A percentile compares a stretch with the other conserved stretches of the same genome.
These are phyloP conservation scores for Angomonas ambiguus DNA, from an alignment of 208 protist genomes.

Conservation along the genomic window DNA sequence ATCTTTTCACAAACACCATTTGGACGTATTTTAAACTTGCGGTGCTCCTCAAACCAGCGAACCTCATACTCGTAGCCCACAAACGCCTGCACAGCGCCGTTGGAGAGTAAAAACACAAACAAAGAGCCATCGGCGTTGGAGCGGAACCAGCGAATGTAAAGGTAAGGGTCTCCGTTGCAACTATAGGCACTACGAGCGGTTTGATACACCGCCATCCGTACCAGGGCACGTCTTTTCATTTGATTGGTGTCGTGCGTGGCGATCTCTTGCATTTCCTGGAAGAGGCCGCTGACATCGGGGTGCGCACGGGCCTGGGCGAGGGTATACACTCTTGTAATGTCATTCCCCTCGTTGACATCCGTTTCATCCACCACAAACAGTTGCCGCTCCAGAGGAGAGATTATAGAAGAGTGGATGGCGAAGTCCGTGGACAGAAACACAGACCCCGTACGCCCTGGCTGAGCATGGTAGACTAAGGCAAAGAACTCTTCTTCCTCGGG, in stretches of 20 bases:
- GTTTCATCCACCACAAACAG: constrained; percentile 77
- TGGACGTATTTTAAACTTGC: constrained; percentile 76
- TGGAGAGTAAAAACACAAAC: constrained; percentile 79
- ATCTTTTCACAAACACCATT: constrained; percentile 86
- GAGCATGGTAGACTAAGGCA: constrained; percentile 78
- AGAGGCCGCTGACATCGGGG: constrained; percentile 32
- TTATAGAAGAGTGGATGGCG: constrained; percentile 76
- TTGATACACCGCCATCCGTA: constrained; percentile 75
- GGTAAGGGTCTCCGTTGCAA: constrained; percentile 57
- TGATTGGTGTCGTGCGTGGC: constrained; percentile 73
- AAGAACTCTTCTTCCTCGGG: constrained; percentile 35
- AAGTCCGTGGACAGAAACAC: constrained; percentile 73
- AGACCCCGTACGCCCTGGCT: constrained; percentile 77
- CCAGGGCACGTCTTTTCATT: constrained; percentile 82
- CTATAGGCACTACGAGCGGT: constrained; percentile 58
- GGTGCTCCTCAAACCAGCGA: constrained; percentile 76
- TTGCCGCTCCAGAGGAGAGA: constrained; percentile 73
- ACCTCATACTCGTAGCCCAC: constrained; percentile 79
- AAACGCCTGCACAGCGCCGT: constrained; percentile 79
- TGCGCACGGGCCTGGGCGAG: constrained; percentile 52
- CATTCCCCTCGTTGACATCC: constrained; percentile 42
- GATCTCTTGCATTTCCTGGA: constrained; percentile 63
- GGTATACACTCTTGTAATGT: constrained; percentile 38
- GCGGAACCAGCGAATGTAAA: constrained; percentile 89
- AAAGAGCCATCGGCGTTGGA: constrained; percentile 62